Base-by-base conservation (phyloP, 331 rosid genomes). In the Erythrophleum ivorense region DNA sequence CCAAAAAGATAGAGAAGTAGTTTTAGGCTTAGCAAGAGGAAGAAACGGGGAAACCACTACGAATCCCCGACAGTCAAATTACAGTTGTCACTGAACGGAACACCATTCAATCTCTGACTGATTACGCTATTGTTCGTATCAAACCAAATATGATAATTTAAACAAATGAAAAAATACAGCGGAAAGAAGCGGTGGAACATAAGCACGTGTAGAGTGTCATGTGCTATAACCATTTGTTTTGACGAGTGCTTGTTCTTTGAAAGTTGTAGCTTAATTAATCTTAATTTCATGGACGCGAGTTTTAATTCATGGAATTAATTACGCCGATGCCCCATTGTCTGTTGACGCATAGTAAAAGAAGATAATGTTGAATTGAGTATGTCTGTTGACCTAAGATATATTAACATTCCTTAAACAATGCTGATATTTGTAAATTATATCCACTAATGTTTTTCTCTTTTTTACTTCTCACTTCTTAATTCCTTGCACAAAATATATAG, bases 11-110 rank as follows among this genome's bases (percentile, higher is more conserved):
- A 18, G 66, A 59, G 65, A 0, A 58, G 36, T 21, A 2, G 34
- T 19, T 33, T 38, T 18, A n/a, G n/a, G n/a, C n/a, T n/a, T n/a
- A 0, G 15, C 9, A 52, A 16, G 0, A 43, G 34, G 64, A 76
- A 9, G 21, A 29, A 8, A 53, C 53, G 73, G 2, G 64, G 83
- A 54, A 40, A 3, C 45, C 38, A 78, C 36, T 41, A 24, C 71
- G 3, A 46, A 71, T 71, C 75, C 24, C 58, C 53, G 89, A 89
- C 95, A 87, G 88, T 86, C 81, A 38, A 66, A 21, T 72, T 41
- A 89, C 92, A 89, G 92, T 86, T 92, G 94, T 91, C 95, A 89
- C 82, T 71, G 34, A 45, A 10, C 73, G 12, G 6, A 41, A 80
- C 77, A 40, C 15, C 72, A 71, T 46, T 43, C 59, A 58, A 19